Evolutionary conservation across 2,329 filamentous ascomycete species (phyloP), one percentile per base, ranked within the genome.

Genomic region (Monosporascus sp.): DNA sequence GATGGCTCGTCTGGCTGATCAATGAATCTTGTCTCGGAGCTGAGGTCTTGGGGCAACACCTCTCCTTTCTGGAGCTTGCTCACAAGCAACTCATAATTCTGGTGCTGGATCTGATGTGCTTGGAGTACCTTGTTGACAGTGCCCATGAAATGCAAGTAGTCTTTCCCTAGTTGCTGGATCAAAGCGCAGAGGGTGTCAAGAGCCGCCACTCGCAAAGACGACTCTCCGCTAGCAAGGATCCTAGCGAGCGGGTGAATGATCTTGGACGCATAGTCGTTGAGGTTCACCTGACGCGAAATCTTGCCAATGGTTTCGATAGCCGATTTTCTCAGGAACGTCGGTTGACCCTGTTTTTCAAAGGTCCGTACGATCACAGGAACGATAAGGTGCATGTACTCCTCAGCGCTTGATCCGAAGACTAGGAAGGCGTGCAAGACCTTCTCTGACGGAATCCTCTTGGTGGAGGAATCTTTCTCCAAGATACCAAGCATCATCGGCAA

Each of bases 381-480:
- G 61, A 99, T 97, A 50, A 99, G 79, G 69, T 99, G 94, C 94
- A 99, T 99, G 70, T 99, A 99, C 69, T 99, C 94, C 69, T 99
- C 94, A 11, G 89, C 90, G 65, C 92, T 97, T 0, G 92, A 87
- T 1, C 95, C 95, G 68, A 99, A 99, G 1, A 99, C 90, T 27
- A 99, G 76, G 70, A 99, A 96, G 0, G 93, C 92, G 67, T 97
- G 94, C 24, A 99, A 78, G 4, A 99, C 92, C 62, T 88, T 87
- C 68, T 97, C 91, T 0, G 92, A 96, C 2, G 91, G 88, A 16
- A 84, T 80, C n/a, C 91, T 82, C 64, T 90, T 88, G 1, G 81
- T 75, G 1, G 88, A 87, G 8, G 76, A 79, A 66, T 99, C 94
- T 59, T 91, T 89, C 60, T 99, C 93, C 19, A 99, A 80, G 3